Conservation (phyloP, 176 grass and related monocot species). For the Lolium perenne region DNA sequence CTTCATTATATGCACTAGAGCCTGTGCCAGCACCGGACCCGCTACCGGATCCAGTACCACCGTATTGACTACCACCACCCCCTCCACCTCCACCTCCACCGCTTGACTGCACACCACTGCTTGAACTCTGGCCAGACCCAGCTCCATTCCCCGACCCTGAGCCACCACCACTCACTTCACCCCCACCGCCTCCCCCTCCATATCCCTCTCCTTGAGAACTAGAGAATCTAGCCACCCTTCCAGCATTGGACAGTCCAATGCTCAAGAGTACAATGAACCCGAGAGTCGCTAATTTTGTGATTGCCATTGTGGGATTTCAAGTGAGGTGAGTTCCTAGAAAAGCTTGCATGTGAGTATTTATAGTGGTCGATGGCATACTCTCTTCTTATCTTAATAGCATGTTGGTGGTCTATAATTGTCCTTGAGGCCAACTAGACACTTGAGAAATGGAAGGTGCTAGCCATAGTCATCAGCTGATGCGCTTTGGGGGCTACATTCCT, state of each 20-base stretch:
- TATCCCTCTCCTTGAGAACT: background rate
- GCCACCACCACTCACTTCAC: constrained; percentile 27
- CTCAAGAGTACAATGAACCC: constrained; percentile 21
- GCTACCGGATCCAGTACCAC: background rate
- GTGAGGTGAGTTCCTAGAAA: background rate
- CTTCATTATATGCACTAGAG: background rate
- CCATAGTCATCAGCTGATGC: background rate
- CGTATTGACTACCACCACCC: background rate
- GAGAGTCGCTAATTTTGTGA: background rate
- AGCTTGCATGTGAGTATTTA: background rate
- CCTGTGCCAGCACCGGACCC: background rate
- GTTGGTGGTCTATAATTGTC: background rate
- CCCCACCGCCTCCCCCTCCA: background rate
- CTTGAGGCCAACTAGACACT: background rate
- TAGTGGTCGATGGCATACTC: background rate
- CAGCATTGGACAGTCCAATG: constrained; percentile 29
- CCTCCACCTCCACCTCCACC: background rate
- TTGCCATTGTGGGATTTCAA: constrained; percentile 20
- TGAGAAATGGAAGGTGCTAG: background rate
- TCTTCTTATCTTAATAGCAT: background rate
- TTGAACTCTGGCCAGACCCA: background rate
- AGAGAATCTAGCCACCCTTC: background rate
- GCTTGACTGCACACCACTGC: background rate
- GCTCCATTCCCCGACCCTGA: background rate
- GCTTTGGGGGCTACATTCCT: background rate